Percentiles rank a stretch among this genome's conserved stretches.
These are phyloP conservation scores for Alternaria novae-zelandiae DNA, from an alignment of 2,329 filamentous ascomycete genomes.

Conservation along the genomic window DNA sequence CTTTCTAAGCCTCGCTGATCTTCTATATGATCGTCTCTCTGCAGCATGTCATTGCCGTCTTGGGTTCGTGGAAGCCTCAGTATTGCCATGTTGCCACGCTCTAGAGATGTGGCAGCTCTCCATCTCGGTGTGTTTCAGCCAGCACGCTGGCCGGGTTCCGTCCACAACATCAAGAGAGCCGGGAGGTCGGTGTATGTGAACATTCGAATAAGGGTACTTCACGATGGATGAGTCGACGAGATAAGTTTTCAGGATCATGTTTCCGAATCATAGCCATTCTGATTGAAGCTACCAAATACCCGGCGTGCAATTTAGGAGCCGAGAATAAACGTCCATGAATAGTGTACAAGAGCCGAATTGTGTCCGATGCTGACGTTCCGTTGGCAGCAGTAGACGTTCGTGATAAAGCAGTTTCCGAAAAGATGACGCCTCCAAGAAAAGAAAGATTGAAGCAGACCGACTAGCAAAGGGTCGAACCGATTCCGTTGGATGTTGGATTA, in stretches of 20 bases:
- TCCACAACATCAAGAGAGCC: neutral
- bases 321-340: slow-evolving; percentile 17
- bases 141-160: neutral
- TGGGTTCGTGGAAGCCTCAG: neutral
- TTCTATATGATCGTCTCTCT: neutral
- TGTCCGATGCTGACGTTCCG: slow-evolving; percentile 9
- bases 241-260: neutral
- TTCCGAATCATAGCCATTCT: slow-evolving; percentile 18
- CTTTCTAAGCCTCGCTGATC: neutral
- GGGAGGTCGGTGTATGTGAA: neutral
- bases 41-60: neutral
- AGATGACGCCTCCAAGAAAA: slow-evolving; percentile 23
- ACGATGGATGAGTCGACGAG: neutral
- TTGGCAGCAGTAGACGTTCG: slow-evolving; percentile 12
- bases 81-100: neutral
- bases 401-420: slow-evolving; percentile 15
- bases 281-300: slow-evolving; percentile 24
- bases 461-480: slow-evolving; percentile 13
- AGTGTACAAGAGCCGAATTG: slow-evolving; percentile 32
- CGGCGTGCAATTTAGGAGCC: slow-evolving; percentile 20
- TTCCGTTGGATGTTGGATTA: slow-evolving; percentile 17
- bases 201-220: neutral
- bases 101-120: neutral
- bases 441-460: slow-evolving; percentile 15
- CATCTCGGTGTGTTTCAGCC: neutral